Base-by-base conservation (phyloP, 441 rosid species). In the Codiaeum variegatum region DNA sequence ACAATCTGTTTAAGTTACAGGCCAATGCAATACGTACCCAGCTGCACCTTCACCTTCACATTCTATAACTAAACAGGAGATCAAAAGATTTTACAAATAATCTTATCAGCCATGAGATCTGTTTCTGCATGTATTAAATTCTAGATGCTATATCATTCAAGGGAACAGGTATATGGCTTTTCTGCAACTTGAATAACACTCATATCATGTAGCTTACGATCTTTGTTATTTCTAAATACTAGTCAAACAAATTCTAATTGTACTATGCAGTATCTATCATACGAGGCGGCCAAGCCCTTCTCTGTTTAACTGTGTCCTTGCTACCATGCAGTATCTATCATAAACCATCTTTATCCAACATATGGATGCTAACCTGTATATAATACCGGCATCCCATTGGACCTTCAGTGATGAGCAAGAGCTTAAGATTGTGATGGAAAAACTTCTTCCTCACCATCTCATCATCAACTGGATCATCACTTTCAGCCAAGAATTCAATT, bases 401-500 rank as follows among this genome's bases (percentile, higher is more conserved):
- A 47, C 97, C 97, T 71, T 90, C 93, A 0, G 97, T 91, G 63
- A 91, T 92, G 55, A 90, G 88, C 5, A 90, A 77, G 28, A 88
- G 79, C 74, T 88, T 91, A 52, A 90, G 85, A 74, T 84, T 83
- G 3, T 83, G 82, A 75, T 90, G 95, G 76, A 84, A 88, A 40
- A 90, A 59, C 73, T 88, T 88, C 21, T 82, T 82, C 18, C 86
- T 84, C 8, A 91, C 87, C 70, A 82, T 72, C 26, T 83, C 90
- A 73, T 88, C 86, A 26, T 54, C 66, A 28, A 24, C 21, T 28
- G 59, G 67, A 34, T 65, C 42, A 23, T 42, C 73, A 85, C 96
- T 90, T 88, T 86, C 16, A 85, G 62, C 88, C 77, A 44, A 88
- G 80, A 77, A 92, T 67, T 87, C 82, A 63, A 88, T 87, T 82